Percentiles rank a stretch among this genome's conserved stretches.
These are phyloP conservation scores for Gymnopilus dilepis DNA, from an alignment of 768 basidiomycete genomes.

Conservation along the genomic window DNA sequence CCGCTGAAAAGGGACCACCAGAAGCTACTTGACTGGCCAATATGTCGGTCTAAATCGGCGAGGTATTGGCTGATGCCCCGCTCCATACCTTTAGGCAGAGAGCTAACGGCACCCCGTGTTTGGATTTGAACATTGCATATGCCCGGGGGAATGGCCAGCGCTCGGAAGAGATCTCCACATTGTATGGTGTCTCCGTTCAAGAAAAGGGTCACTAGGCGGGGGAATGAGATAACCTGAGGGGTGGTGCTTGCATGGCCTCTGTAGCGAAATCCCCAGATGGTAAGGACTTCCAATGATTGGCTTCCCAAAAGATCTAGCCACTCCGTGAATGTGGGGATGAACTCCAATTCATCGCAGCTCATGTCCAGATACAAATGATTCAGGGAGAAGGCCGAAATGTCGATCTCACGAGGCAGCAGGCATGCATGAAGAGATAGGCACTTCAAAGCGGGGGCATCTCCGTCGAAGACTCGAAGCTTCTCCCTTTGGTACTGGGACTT, in stretches of 20 bases:
- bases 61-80: too few species aligned
- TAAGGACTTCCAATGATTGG: background rate
- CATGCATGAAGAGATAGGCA: too few species aligned
- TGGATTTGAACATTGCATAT: background rate
- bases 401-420: too few species aligned
- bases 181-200: background rate
- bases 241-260: too few species aligned
- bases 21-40: too few species aligned
- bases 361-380: background rate
- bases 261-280: background rate
- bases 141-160: background rate
- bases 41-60: too few species aligned
- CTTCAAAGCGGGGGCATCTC: too few species aligned
- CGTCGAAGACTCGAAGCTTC: too few species aligned
- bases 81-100: too few species aligned
- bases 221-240: background rate
- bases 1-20: too few species aligned
- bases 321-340: background rate
- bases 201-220: background rate
- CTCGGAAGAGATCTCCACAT: background rate
- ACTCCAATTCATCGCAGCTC: background rate
- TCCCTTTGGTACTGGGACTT: too few species aligned
- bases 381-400: background rate
- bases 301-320: background rate
- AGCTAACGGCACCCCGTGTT: too few species aligned